These are phyloP conservation scores for Amylostereum areolatum DNA, from an alignment of 1,284 basidiomycete genomes.

Conservation along the genomic window DNA sequence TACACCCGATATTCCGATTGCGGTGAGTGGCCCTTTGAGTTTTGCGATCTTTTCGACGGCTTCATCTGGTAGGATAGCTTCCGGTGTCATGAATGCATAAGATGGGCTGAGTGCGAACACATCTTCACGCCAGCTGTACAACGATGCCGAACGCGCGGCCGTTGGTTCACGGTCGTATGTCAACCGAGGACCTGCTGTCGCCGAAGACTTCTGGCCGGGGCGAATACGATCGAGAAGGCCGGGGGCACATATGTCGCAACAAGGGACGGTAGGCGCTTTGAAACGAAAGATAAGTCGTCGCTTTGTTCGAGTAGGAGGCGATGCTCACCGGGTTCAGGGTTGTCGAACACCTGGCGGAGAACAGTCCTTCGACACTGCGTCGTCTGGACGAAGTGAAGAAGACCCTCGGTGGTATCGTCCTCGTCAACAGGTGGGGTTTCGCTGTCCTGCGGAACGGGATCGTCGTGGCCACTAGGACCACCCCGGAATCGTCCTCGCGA, in stretches of 20 bases:
- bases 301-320: too few relatives aligned
- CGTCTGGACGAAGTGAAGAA: conserved; percentile 13
- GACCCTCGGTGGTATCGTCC: conserved; percentile 9
- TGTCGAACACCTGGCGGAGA: conserved; percentile 11
- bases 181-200: too few relatives aligned
- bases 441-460: neutral
- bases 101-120: neutral
- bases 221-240: too few relatives aligned
- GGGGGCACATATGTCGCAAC: too few relatives aligned
- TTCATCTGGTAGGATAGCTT: neutral
- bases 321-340: conserved; percentile 5
- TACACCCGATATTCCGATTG: too few relatives aligned
- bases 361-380: conserved; percentile 10
- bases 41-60: neutral
- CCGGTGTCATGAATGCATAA: neutral
- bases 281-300: too few relatives aligned
- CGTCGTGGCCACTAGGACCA: neutral
- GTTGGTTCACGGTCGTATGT: too few relatives aligned
- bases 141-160: too few relatives aligned
- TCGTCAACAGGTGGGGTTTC: neutral
- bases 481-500: neutral
- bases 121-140: neutral
- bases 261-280: too few relatives aligned
- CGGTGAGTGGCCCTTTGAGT: neutral
- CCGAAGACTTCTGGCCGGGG: too few relatives aligned